These are phyloP conservation scores for Fusarium multiceps DNA, from an alignment of 2,329 filamentous ascomycete genomes.

Conservation along the genomic window DNA sequence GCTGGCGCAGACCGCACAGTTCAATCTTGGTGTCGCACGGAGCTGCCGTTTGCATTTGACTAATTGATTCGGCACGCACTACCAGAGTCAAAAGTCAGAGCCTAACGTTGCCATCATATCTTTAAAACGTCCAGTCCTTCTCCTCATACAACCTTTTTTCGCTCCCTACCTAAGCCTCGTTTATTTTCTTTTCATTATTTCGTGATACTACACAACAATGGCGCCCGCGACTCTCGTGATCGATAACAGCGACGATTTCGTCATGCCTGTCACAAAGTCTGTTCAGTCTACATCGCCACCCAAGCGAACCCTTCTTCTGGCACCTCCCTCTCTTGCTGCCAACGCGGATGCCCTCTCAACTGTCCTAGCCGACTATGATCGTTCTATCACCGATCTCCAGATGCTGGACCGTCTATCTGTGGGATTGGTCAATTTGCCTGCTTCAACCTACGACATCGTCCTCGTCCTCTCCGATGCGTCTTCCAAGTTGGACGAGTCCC, in stretches of 20 bases:
- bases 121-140: conserved; percentile 27
- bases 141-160: background rate
- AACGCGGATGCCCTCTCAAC: conserved; percentile 81
- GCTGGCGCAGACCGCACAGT: conserved; percentile 31
- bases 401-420: conserved; percentile 95
- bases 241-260: conserved; percentile 67
- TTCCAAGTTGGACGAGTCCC: conserved; percentile 72
- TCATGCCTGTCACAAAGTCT: conserved; percentile 43
- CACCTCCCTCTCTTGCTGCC: conserved; percentile 88
- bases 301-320: conserved; percentile 81
- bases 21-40: conserved; percentile 11
- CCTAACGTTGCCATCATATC: conserved; percentile 34
- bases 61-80: conserved; percentile 39
- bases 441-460: conserved; percentile 83
- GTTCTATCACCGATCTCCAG: conserved; percentile 85
- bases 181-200: conserved; percentile 10
- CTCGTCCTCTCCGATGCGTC: conserved; percentile 85
- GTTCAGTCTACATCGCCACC: conserved; percentile 42
- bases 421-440: conserved; percentile 81
- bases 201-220: conserved; percentile 52
- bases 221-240: conserved; percentile 65
- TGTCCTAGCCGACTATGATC: conserved; percentile 78
- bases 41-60: conserved; percentile 39
- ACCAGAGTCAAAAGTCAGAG: conserved; percentile 40
- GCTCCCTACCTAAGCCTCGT: background rate